These are phyloP conservation scores for Neoscytalidium dimidiatum DNA, from an alignment of 2,329 filamentous ascomycete species.

Conservation along the genomic window DNA sequence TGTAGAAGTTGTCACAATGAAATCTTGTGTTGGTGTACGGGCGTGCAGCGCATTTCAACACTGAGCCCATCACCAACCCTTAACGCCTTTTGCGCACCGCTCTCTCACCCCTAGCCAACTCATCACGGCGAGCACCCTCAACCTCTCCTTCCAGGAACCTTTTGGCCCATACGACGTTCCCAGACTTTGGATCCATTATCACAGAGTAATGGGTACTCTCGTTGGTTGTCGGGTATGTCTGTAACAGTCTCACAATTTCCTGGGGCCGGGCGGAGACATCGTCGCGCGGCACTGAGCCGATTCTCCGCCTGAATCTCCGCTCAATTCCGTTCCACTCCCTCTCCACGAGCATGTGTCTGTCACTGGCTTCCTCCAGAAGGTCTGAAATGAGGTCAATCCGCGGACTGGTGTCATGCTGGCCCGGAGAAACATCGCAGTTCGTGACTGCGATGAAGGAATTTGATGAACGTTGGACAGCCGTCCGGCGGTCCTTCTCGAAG, in stretches of 20 bases:
- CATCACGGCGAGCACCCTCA: too few species aligned
- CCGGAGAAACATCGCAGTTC: constrained; percentile 51
- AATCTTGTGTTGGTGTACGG: too few species aligned
- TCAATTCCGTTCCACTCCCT: constrained; percentile 29
- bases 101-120: too few species aligned
- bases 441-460: constrained; percentile 57
- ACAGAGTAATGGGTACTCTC: constrained; percentile 60
- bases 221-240: constrained; percentile 56
- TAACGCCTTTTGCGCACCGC: too few species aligned
- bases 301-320: neutral
- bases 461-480: constrained; percentile 48
- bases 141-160: constrained; percentile 21
- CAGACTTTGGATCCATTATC: constrained; percentile 57
- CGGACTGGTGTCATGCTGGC: constrained; percentile 13
- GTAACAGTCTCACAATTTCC: constrained; percentile 52
- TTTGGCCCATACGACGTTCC: constrained; percentile 49
- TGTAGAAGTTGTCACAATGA: too few species aligned
- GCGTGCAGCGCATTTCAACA: too few species aligned
- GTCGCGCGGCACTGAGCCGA: constrained; percentile 24
- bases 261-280: constrained; percentile 31
- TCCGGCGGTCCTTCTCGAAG: constrained; percentile 58
- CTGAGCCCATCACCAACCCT: too few species aligned
- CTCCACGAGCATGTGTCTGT: constrained; percentile 34
- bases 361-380: constrained; percentile 36
- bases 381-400: constrained; percentile 26